Base-by-base conservation (phyloP, 2,329 filamentous ascomycete species). In the Diaporthe aspalathi region DNA sequence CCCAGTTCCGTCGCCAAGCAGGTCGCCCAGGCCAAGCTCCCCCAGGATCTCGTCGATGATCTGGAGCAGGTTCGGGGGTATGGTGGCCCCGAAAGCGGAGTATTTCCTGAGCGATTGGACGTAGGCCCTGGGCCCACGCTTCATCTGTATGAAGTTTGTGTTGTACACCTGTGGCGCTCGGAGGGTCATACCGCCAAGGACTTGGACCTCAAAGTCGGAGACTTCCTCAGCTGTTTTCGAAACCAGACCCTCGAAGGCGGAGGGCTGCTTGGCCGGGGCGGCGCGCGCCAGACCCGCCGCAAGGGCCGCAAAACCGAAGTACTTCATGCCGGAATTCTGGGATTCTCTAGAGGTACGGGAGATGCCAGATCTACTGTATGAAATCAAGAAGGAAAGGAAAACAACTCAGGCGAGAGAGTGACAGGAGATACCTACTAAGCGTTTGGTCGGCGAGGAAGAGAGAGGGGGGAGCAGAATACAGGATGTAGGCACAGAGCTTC, bases 101-200 rank as follows among this genome's bases (percentile, higher is more conserved):
- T 83, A 84, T 72, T 80, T 80, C 54, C 79, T 81, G 20, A 83
- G 75, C 14, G 70, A 68, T 27, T 69, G 56, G 17, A 71, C 54
- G 38, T 71, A 71, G 8, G 81, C 81, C 73, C 83, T 78, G 4
- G 81, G 78, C n/a, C 82, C 81, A 49, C 80, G 77, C 29, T 77
- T 76, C 27, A 75, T 50, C 76, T 79, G 75, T 74, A 77, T 76
- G 74, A 80, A 84, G 45, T 78, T 76, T 68, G 78, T 75, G 69
- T 84, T 84, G 38, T 79, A 77, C 3, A 83, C 77, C 75, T 84
- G 83, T 2, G 77, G 72, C 57, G 84, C 75, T 69, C 79, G 79
- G 72, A 84, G 82, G n/a, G 78, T 79, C 72, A 78, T 76, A 12
- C 83, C 82, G n/a, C 81, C 82, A 12, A 82, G 74, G 1, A 77